A percentile compares a stretch with the other conserved stretches of the same genome.
Evolutionary conservation across 1,284 basidiomycete genomes (phyloP).

Genomic region (Porogramme epimiltina): DNA sequence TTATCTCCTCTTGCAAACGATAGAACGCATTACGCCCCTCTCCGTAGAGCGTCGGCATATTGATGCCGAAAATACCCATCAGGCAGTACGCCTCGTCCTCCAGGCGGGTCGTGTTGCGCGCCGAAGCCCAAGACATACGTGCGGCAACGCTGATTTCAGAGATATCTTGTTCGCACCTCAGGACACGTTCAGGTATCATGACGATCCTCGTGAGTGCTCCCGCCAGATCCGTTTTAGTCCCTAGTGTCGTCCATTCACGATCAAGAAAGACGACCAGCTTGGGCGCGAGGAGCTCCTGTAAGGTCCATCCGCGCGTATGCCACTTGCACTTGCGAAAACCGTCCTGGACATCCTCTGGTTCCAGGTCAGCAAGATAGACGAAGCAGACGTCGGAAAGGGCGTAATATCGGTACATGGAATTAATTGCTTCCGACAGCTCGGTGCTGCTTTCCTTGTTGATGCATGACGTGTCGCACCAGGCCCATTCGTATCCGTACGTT

Average conservation of each 20-base stretch:
- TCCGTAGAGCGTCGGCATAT: slow-evolving; percentile 9
- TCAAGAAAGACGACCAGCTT: neutral
- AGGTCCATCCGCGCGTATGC: neutral
- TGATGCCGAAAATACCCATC: slow-evolving; percentile 7
- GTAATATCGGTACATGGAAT: slow-evolving; percentile 19
- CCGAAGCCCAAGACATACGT: slow-evolving; percentile 6
- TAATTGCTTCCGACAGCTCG: slow-evolving; percentile 19
- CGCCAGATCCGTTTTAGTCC: neutral
- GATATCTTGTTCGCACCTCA: neutral
- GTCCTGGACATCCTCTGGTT: too few relatives aligned
- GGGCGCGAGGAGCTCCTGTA: slow-evolving; percentile 6
- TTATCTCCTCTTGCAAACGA: slow-evolving; percentile 5
- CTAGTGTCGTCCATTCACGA: neutral
- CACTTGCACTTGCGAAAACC: neutral
- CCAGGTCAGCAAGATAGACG: slow-evolving; percentile 1
- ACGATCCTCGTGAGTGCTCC: neutral
- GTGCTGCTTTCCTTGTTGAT: slow-evolving; percentile 13
- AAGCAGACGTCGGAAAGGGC: slow-evolving; percentile 11
- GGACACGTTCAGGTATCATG: neutral
- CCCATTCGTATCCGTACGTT: slow-evolving; percentile 12
- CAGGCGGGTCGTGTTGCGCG: neutral
- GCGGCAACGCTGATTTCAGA: neutral
- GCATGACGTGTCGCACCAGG: slow-evolving; percentile 18
- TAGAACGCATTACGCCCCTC: slow-evolving; percentile 4
- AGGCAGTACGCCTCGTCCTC: slow-evolving; percentile 12